Base-by-base conservation (phyloP, 129 eudicot genomes). In the Flaveria robusta region DNA sequence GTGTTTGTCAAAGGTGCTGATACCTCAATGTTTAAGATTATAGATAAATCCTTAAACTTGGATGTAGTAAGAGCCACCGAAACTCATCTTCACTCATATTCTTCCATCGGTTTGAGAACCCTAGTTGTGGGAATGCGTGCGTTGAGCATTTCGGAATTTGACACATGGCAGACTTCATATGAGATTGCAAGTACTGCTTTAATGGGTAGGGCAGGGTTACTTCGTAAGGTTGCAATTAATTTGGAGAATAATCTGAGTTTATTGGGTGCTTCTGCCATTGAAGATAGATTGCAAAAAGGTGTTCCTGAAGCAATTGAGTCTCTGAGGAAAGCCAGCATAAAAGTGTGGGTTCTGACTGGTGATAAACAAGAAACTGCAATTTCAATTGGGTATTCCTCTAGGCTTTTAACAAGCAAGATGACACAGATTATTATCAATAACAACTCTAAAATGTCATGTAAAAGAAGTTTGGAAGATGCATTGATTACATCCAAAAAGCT, bases 361-460 rank as follows among this genome's bases (percentile, higher is more conserved):
- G 99, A 95, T 66, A 95, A 95, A 79, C 97, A 91, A 83, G 99
- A 95, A 87, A 95, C 99, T 0, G 99, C 99, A 3, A 91, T 95
- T 66, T 91, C 97, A 5, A 95, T 95, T 68, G 99, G 99, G 18
- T 89, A 87, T 74, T 91, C 99, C 12, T 95, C 97, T 50, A 95
- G 79, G 87, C 96, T 95, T 29, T 64, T 95, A 62, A 95, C 97
- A 0, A 78, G 89, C 70, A 73, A 73, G 29, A 91, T 95, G 99
- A 87, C 76, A 34, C 96, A 86, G 77, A 85, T 95, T 59, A 82
- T 91, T 10, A 88, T 95, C 41, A 95, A 89, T 74, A 85, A 77
- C 56, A 89, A 83, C 68, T 87, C 97, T 22, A 91, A 89, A 77
- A 87, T 88, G 22, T 84, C 96, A 31, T 89, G 94, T 81, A 68